phyloP scores from a whole-genome alignment of 1,284 basidiomycete species.

The Rhodotorula sp. region DNA sequence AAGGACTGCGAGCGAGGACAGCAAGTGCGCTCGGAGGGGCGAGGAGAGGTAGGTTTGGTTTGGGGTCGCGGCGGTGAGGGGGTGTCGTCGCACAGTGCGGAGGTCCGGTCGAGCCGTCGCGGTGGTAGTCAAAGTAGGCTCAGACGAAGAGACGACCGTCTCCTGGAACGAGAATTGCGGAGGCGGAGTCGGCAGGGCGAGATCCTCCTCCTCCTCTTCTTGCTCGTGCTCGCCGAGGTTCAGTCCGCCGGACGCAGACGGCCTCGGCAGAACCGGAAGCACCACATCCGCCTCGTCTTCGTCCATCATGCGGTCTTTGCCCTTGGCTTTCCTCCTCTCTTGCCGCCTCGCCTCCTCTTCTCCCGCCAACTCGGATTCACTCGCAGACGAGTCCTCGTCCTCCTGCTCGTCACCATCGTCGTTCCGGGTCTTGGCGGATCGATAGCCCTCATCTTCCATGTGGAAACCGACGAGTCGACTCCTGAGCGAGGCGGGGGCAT shows the following conservation, averaged over 20 bases:
- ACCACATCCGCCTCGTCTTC: not conserved
- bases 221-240: not conserved
- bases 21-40: conserved; percentile 7
- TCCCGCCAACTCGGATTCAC: conserved; percentile 1
- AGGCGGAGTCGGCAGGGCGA: not conserved
- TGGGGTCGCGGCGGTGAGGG: not conserved
- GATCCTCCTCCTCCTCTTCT: not conserved
- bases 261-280: not conserved
- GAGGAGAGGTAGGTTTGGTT: conserved; percentile 13
- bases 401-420: not conserved
- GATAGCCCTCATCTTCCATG: conserved; percentile 34
- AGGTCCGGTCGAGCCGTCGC: not conserved
- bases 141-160: not conserved
- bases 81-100: not conserved
- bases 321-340: not conserved
- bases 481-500: conserved; percentile 15
- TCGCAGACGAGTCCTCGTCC: not conserved
- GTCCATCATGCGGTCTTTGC: conserved; percentile 3
- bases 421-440: not conserved
- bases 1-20: conserved; percentile 15
- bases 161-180: not conserved
- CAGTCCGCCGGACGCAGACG: not conserved
- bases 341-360: not conserved
- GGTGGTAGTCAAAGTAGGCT: conserved; percentile 3
- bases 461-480: conserved; percentile 32